phyloP scores from a whole-genome alignment of 805 yeast species.

The Saccharomyces eubayanus region DNA sequence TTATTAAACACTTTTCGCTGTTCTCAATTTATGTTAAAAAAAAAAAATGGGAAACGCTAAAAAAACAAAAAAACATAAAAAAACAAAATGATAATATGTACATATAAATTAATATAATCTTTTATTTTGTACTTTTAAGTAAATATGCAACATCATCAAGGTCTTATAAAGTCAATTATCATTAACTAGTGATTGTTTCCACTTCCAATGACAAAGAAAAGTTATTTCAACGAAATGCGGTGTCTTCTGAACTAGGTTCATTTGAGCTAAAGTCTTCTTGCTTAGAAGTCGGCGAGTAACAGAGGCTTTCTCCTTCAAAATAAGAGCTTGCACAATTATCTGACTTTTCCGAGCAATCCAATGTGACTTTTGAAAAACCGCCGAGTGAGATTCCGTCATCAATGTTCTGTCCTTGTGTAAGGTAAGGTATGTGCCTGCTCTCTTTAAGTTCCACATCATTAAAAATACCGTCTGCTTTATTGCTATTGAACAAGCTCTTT shows the following conservation, averaged over 20 bases:
- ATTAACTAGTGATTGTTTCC: no score
- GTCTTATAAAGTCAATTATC: no score
- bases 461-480: neutral
- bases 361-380: slow-evolving; percentile 7
- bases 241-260: neutral
- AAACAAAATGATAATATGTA: no score
- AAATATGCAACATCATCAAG: no score
- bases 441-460: slow-evolving; percentile 3
- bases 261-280: neutral
- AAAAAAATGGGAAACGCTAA: no score
- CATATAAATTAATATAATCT: no score
- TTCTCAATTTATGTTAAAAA: no score
- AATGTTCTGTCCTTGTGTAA: slow-evolving; percentile 4
- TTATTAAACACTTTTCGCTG: no score
- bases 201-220: no score
- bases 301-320: neutral
- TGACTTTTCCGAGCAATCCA: neutral
- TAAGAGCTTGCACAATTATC: neutral
- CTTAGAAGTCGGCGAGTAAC: neutral
- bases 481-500: neutral
- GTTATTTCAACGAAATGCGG: neutral
- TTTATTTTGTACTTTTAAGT: no score
- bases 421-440: slow-evolving; percentile 8
- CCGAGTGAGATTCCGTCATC: slow-evolving; percentile 11
- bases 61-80: no score